Percentiles rank a stretch among this genome's conserved stretches.
These are phyloP conservation scores for Pisolithus thermaeus DNA, from an alignment of 1,284 basidiomycete genomes.

Conservation along the genomic window DNA sequence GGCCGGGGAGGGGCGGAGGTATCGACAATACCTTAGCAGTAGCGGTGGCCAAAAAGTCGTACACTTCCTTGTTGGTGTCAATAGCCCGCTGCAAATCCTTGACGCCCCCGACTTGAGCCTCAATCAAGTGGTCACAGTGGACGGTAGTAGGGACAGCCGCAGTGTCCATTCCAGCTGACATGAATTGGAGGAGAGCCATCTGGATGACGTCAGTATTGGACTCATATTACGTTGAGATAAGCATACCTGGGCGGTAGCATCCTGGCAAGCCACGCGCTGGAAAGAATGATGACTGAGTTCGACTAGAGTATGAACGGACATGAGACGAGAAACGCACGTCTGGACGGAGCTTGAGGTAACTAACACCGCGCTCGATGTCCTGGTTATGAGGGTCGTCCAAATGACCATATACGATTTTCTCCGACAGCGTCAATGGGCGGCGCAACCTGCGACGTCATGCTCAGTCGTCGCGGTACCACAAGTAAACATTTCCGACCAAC, in stretches of 20 bases:
- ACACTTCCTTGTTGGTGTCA: constrained; percentile 97
- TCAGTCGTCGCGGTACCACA: neutral
- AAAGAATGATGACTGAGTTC: constrained; percentile 11
- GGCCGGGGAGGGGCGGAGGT: neutral
- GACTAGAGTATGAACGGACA: neutral
- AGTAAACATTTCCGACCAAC: constrained; percentile 39
- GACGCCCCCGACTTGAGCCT: constrained; percentile 91
- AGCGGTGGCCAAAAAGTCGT: constrained; percentile 97
- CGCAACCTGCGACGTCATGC: constrained; percentile 57
- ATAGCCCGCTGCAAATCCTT: constrained; percentile 93
- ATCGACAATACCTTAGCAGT: constrained; percentile 71
- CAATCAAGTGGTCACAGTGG: constrained; percentile 99
- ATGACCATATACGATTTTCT: constrained; percentile 99
- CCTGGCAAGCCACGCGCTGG: constrained; percentile 98
- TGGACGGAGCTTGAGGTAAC: constrained; percentile 93
- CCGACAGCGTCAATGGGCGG: constrained; percentile 92
- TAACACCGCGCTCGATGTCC: constrained; percentile 82
- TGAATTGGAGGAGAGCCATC: constrained; percentile 99
- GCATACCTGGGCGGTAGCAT: constrained; percentile 84
- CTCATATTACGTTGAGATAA: constrained; percentile 12
- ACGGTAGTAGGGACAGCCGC: constrained; percentile 97
- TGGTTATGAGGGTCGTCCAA: constrained; percentile 90
- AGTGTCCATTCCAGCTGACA: constrained; percentile 98
- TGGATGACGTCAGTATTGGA: constrained; percentile 39
- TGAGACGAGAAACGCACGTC: constrained; percentile 56